Conservation (phyloP, 2,329 filamentous ascomycete genomes). For the Penicillium sp. region DNA sequence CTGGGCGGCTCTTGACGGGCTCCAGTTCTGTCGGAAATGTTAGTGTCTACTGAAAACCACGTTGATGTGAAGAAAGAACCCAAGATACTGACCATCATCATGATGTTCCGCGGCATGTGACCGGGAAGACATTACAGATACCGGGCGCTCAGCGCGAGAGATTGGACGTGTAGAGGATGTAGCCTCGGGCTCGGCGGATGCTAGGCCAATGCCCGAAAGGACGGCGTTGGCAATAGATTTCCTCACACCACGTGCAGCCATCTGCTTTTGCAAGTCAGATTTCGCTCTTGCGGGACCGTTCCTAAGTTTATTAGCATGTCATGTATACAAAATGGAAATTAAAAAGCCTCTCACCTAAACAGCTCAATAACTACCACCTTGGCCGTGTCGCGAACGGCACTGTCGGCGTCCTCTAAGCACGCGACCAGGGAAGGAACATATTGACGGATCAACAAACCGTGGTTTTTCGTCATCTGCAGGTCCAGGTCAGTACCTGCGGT, state of each 20-base stretch:
- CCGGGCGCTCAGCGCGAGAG: slow-evolving; percentile 33
- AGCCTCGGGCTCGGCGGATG: slow-evolving; percentile 27
- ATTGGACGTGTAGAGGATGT: slow-evolving; percentile 23
- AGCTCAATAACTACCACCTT: slow-evolving; percentile 81
- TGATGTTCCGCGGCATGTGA: slow-evolving; percentile 23
- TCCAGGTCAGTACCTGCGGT: slow-evolving; percentile 10
- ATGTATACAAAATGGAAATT: neutral
- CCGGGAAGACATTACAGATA: slow-evolving; percentile 32
- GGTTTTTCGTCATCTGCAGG: slow-evolving; percentile 70
- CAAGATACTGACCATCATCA: slow-evolving; percentile 21
- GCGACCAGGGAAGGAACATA: slow-evolving; percentile 83
- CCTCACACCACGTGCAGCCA: slow-evolving; percentile 78
- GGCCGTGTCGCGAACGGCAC: slow-evolving; percentile 77
- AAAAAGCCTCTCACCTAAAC: slow-evolving; percentile 59
- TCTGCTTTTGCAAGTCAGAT: slow-evolving; percentile 79
- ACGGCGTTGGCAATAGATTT: slow-evolving; percentile 82
- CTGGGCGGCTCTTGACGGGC: slow-evolving; percentile 18
- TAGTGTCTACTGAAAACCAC: neutral
- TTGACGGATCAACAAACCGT: slow-evolving; percentile 72
- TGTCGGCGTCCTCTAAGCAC: slow-evolving; percentile 84
- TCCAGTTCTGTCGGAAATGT: slow-evolving; percentile 17
- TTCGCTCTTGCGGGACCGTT: slow-evolving; percentile 78
- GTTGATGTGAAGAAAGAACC: neutral
- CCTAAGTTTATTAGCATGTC: slow-evolving; percentile 41
- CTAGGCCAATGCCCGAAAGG: slow-evolving; percentile 65